Base-by-base conservation (phyloP, 2,329 filamentous ascomycete genomes). In the Stemphylium vesicarium region DNA sequence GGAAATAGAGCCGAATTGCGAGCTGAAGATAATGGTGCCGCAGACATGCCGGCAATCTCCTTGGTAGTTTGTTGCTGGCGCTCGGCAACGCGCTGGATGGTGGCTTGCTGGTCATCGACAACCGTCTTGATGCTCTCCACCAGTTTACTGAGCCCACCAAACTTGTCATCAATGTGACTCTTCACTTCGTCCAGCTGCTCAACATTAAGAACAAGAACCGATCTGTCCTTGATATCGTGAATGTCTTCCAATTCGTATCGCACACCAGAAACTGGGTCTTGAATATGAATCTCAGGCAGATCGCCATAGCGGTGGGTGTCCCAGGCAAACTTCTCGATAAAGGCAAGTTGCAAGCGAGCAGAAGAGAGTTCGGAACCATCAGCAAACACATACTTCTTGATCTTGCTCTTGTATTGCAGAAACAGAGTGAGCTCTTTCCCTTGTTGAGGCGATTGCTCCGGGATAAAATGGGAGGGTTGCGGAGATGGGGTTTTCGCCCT, bases 271-370 rank as follows among this genome's bases (percentile, higher is more conserved):
- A 97, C 85, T 0, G 93, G 89, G 73, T 99, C 95, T 74, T 99
- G 95, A 13, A 99, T 95, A 74, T 99, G 97, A 13, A 99, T 98
- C 67, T 99, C 95, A 0, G 95, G 95, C 40, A 99, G 79, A 72
- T 99, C 95, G 7, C 95, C 95, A 68, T 97, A 96, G 57, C 92
- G 89, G 66, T 98, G 93, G 0, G 94, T 97, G 67, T 96, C 98
- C 93, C 96, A 99, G 0, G 94, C 95, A 72, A 99, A 99, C 73
- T 97, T 99, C 65, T 99, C 95, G 65, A 99, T 99, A 67, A 99
- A 99, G 0, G 95, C 94, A 24, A 99, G 83, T 74, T 99, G 94
- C 53, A 99, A 77, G 20, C 93, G 86, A 1, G 92, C 92, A 55
- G 97, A 88, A 2, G 91, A 94, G 10, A 99, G 82, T 59, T 94